A percentile compares a stretch with the other conserved stretches of the same genome.
These are phyloP conservation scores for Trichosporon sp. DNA, from an alignment of 1,284 basidiomycete genomes.

Conservation along the genomic window DNA sequence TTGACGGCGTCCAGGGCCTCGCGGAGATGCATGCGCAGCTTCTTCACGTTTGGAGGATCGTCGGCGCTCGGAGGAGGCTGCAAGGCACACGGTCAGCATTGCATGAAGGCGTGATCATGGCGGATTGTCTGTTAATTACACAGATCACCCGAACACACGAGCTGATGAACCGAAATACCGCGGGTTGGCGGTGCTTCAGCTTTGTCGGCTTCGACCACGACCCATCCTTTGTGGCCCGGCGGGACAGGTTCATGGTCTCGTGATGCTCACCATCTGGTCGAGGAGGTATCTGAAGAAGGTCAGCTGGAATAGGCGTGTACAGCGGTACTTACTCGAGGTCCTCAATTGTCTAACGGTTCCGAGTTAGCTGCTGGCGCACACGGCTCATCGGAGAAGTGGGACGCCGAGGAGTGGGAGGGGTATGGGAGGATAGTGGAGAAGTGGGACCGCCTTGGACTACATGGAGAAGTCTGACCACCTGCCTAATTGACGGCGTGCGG, in stretches of 20 bases:
- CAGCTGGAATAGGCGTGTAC: background rate
- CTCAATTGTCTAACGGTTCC: slow-evolving; percentile 14
- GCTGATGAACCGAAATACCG: background rate
- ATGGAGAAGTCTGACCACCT: background rate
- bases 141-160: background rate
- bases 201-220: too few species aligned
- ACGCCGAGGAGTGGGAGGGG: background rate
- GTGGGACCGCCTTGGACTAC: too few species aligned
- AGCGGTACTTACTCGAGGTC: slow-evolving; percentile 17
- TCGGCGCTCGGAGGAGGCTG: slow-evolving; percentile 41
- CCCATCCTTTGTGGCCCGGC: too few species aligned
- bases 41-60: slow-evolving; percentile 34
- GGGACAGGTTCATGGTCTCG: background rate
- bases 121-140: background rate
- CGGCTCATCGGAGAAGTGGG: background rate
- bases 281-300: slow-evolving; percentile 32
- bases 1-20: slow-evolving; percentile 34
- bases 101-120: background rate
- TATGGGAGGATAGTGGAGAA: background rate
- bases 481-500: background rate
- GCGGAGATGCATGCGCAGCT: slow-evolving; percentile 33
- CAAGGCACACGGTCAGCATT: background rate
- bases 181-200: background rate
- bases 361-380: too few species aligned
- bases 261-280: slow-evolving; percentile 35